Conservation (phyloP, 2,329 filamentous ascomycete species). For the Aureobasidium sp. region DNA sequence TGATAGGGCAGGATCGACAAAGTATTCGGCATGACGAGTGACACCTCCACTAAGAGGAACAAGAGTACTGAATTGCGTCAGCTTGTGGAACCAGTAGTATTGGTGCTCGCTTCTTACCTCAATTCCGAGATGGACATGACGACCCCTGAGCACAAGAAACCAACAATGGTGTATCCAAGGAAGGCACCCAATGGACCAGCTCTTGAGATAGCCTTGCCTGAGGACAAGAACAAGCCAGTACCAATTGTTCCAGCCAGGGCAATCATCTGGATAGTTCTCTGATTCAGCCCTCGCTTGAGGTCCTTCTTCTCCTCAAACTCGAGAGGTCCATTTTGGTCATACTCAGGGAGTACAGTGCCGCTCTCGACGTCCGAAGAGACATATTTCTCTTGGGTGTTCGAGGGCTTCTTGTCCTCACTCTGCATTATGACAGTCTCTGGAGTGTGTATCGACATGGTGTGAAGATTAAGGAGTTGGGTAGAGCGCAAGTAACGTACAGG, state of each 20-base stretch:
- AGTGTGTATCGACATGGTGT: neutral
- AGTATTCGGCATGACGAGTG: slow-evolving; percentile 67
- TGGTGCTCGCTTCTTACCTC: slow-evolving; percentile 30
- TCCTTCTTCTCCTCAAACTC: slow-evolving; percentile 11
- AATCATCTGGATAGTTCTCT: slow-evolving; percentile 53
- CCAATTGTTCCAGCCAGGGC: slow-evolving; percentile 55
- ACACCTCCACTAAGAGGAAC: slow-evolving; percentile 72
- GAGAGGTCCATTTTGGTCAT: neutral
- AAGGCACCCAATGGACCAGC: slow-evolving; percentile 6
- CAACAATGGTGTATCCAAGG: slow-evolving; percentile 1
- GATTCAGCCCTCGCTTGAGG: slow-evolving; percentile 40
- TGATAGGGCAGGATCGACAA: slow-evolving; percentile 64
- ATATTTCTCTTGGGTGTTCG: neutral
- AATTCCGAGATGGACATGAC: slow-evolving; percentile 62
- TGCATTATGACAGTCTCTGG: neutral
- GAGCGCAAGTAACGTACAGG: neutral
- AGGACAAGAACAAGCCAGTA: slow-evolving; percentile 7
- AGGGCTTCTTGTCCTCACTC: neutral
- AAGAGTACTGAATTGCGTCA: slow-evolving; percentile 47
- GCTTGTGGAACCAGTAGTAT: neutral
- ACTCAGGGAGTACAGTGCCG: neutral
- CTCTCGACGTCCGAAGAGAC: neutral
- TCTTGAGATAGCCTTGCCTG: neutral
- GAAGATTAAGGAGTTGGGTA: neutral
- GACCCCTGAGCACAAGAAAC: neutral